These are phyloP conservation scores for Apocynum venetum DNA, from an alignment of 257 asterid genomes.

Conservation along the genomic window DNA sequence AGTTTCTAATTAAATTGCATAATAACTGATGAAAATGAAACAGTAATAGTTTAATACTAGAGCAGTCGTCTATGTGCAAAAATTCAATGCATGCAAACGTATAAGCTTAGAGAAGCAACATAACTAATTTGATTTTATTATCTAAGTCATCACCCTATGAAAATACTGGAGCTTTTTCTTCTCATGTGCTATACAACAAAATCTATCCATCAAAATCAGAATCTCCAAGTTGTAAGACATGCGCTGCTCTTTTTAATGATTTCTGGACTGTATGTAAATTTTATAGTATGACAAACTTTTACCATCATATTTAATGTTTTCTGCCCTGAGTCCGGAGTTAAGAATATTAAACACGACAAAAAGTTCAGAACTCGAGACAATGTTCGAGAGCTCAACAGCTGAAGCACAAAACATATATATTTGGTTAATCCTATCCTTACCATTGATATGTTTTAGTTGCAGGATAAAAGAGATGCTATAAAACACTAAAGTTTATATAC, in stretches of 20 bases:
- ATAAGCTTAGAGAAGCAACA: not conserved
- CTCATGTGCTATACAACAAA: not conserved
- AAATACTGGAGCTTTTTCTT: not conserved
- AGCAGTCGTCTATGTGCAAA: not conserved
- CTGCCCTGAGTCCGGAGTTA: not conserved
- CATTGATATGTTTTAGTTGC: no score
- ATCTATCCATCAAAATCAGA: constrained; percentile 3
- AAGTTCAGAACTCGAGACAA: not conserved
- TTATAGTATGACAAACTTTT: not conserved
- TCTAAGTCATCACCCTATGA: not conserved
- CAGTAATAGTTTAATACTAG: not conserved
- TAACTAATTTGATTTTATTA: constrained; percentile 5
- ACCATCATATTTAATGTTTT: not conserved
- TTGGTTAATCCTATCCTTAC: no score
- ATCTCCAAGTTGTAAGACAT: not conserved
- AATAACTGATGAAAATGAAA: no score
- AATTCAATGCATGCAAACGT: not conserved
- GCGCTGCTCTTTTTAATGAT: not conserved
- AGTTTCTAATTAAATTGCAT: no score
- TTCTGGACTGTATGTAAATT: not conserved
- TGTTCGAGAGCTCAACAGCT: not conserved
- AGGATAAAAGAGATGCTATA: no score
- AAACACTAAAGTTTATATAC: no score
- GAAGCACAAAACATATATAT: no score
- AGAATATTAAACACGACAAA: not conserved